These are phyloP conservation scores for Candida mattraensis DNA, from an alignment of 805 yeast genomes.

Conservation along the genomic window DNA sequence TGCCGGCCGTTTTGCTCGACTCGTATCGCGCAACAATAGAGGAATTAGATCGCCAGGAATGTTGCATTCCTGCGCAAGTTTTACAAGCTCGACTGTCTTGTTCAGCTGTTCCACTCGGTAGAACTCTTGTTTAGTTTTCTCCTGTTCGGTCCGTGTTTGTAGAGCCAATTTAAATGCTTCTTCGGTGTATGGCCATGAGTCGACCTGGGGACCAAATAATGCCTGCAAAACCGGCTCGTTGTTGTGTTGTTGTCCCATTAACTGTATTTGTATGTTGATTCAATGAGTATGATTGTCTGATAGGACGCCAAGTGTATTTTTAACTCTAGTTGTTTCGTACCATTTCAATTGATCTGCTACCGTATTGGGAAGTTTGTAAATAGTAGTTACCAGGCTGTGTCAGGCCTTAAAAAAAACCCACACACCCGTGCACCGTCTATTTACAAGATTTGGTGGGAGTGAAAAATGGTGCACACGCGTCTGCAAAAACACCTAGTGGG, in stretches of 20 bases:
- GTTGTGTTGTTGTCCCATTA: too few species aligned
- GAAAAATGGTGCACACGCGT: conserved; percentile 2
- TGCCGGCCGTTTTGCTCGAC: conserved; percentile 10
- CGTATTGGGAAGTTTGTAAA: too few species aligned
- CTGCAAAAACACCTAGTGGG: conserved; percentile 8
- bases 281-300: too few species aligned
- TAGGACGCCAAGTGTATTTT: too few species aligned
- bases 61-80: conserved; percentile 57
- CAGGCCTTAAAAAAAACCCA: too few species aligned
- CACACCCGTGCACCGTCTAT: too few species aligned
- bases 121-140: conserved; percentile 77
- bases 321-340: too few species aligned
- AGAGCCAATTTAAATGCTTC: conserved; percentile 58
- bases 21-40: conserved; percentile 41
- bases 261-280: too few species aligned
- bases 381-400: too few species aligned
- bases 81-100: conserved; percentile 60
- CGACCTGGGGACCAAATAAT: conserved; percentile 53
- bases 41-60: conserved; percentile 69
- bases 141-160: conserved; percentile 66
- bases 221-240: conserved; percentile 42
- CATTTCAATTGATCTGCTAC: too few species aligned
- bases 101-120: conserved; percentile 64
- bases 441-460: conserved; percentile 5
- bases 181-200: conserved; percentile 57